Evolutionary conservation across 2,329 filamentous ascomycete species (phyloP).

Genomic region (Trichoderma aggressivum): DNA sequence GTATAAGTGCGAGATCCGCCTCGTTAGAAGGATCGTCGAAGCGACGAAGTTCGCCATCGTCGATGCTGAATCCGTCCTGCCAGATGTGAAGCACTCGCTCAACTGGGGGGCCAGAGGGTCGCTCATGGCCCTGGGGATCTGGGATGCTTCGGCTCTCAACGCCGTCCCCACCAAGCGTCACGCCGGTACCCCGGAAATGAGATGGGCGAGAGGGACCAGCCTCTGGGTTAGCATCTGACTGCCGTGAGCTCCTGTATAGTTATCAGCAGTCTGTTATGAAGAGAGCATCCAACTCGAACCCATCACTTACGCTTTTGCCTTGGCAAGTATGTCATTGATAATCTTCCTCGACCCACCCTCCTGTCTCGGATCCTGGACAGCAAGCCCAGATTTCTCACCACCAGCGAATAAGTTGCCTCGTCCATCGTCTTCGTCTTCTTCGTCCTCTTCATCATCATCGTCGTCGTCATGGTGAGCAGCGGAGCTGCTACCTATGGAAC

Average conservation of each 20-base stretch:
- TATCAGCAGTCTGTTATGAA: conserved; percentile 18
- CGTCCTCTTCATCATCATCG: conserved; percentile 57
- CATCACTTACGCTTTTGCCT: conserved; percentile 55
- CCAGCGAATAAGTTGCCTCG: conserved; percentile 74
- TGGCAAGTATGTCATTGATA: conserved; percentile 61
- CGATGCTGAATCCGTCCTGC: conserved; percentile 81
- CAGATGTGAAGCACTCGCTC: conserved; percentile 74
- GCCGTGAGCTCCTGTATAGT: conserved; percentile 55
- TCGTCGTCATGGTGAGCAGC: conserved; percentile 50
- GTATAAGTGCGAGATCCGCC: conserved; percentile 70
- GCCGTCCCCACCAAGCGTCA: conserved; percentile 76
- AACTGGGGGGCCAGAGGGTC: conserved; percentile 45
- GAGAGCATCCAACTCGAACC: not conserved
- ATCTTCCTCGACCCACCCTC: conserved; percentile 51
- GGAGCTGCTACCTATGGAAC: conserved; percentile 48
- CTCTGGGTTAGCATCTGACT: conserved; percentile 49
- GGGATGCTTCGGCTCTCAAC: conserved; percentile 65
- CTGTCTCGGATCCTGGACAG: conserved; percentile 59
- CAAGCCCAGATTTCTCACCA: conserved; percentile 76
- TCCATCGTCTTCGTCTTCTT: conserved; percentile 55
- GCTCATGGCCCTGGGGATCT: conserved; percentile 47
- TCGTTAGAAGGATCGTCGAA: conserved; percentile 77
- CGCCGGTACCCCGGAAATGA: conserved; percentile 66
- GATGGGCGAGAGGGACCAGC: conserved; percentile 49
- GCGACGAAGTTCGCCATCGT: conserved; percentile 72